Evolutionary conservation across 345 rosid genomes (phyloP).

Genomic region (Aquilaria malaccensis): DNA sequence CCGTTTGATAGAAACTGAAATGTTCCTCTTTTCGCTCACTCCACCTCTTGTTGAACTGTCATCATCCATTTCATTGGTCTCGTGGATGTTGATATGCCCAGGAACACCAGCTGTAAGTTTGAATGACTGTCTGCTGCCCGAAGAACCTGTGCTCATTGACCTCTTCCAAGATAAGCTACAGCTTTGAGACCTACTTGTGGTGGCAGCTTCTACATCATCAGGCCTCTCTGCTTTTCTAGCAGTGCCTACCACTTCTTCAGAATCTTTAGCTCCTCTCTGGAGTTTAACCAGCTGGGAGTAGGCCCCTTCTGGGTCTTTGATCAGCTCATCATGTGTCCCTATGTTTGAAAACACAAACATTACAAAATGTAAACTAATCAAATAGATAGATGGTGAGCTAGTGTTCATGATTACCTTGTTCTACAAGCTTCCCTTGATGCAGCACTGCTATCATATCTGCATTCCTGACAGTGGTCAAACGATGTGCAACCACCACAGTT

Average conservation of each 20-base stretch:
- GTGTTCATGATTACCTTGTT: conserved; percentile 20
- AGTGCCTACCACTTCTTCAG: neutral
- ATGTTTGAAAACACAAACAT: neutral
- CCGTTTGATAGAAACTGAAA: conserved; percentile 21
- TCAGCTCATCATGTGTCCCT: conserved; percentile 2
- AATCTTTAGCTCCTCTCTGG: neutral
- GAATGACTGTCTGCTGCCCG: conserved; percentile 41
- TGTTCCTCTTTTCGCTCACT: no score
- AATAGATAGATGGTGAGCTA: neutral
- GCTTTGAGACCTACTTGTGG: conserved; percentile 11
- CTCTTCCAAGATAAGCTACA: no score
- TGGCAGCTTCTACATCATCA: no score
- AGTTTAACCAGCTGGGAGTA: neutral
- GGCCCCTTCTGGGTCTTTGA: neutral
- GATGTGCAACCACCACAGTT: conserved; percentile 46
- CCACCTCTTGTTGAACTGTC: conserved; percentile 1
- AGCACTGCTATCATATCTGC: conserved; percentile 52
- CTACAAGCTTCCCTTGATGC: conserved; percentile 38
- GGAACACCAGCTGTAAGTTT: conserved; percentile 28
- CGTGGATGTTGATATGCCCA: conserved; percentile 16
- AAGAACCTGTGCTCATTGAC: conserved; percentile 12
- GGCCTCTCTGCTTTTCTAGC: conserved; percentile 10
- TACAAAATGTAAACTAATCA: no score
- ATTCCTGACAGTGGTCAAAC: conserved; percentile 41
- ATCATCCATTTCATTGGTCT: conserved; percentile 16